Evolutionary conservation across 2,329 filamentous ascomycete genomes (phyloP).

Genomic region (Colletotrichum orchidophilum): DNA sequence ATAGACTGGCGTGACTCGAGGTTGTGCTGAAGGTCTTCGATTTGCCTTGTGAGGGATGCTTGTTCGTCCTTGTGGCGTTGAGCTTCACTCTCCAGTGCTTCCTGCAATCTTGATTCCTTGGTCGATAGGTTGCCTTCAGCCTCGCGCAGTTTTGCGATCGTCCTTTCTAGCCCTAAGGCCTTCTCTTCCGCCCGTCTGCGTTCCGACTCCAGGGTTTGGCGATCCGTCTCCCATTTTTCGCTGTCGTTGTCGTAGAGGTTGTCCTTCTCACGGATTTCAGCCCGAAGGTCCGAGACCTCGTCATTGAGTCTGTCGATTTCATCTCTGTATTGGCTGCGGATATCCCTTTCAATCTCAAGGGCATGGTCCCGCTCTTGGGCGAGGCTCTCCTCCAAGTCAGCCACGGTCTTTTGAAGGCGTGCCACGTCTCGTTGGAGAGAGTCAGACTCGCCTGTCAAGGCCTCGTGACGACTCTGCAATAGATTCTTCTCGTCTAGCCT

Average conservation of each 20-base stretch:
- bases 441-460: constrained; percentile 71
- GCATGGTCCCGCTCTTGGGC: constrained; percentile 66
- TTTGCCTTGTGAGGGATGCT: constrained; percentile 74
- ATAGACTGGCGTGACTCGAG: constrained; percentile 73
- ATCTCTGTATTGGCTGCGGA: constrained; percentile 55
- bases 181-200: constrained; percentile 74
- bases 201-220: constrained; percentile 71
- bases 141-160: constrained; percentile 75
- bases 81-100: constrained; percentile 75
- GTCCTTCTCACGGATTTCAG: constrained; percentile 74
- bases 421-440: constrained; percentile 73
- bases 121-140: constrained; percentile 73
- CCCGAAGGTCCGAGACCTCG: constrained; percentile 70
- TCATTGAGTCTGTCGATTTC: constrained; percentile 62
- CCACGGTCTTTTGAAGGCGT: constrained; percentile 55
- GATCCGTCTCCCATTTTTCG: constrained; percentile 77
- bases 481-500: constrained; percentile 73
- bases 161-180: constrained; percentile 72
- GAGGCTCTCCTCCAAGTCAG: constrained; percentile 58
- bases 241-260: constrained; percentile 75
- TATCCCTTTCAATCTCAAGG: constrained; percentile 67
- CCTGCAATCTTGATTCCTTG: constrained; percentile 74
- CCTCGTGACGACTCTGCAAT: constrained; percentile 74
- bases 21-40: constrained; percentile 78
- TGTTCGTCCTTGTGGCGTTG: constrained; percentile 79